These are phyloP conservation scores for Tilletia caries DNA, from an alignment of 1,284 basidiomycete species.

Conservation along the genomic window DNA sequence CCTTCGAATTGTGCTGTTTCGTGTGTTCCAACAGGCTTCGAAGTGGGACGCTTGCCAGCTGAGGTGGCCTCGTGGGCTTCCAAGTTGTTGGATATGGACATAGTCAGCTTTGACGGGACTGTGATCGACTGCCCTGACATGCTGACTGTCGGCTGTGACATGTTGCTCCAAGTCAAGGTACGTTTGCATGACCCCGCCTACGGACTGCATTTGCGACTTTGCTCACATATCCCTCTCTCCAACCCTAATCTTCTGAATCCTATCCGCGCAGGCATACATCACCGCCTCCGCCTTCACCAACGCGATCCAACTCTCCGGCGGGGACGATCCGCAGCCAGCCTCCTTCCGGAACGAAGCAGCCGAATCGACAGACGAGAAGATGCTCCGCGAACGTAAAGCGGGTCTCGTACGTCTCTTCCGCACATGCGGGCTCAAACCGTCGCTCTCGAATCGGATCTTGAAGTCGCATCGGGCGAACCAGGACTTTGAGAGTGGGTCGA, in stretches of 20 bases:
- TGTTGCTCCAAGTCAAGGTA: conserved; percentile 44
- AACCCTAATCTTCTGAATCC: neutral
- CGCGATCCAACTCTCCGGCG: neutral
- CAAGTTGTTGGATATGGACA: conserved; percentile 40
- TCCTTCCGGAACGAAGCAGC: conserved; percentile 66
- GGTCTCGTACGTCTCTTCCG: conserved; percentile 51
- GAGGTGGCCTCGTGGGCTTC: conserved; percentile 49
- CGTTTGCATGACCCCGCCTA: too few relatives aligned
- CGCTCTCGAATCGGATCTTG: conserved; percentile 35
- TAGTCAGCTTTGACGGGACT: conserved; percentile 42
- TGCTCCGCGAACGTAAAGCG: conserved; percentile 72
- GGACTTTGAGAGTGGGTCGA: conserved; percentile 32
- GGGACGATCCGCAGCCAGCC: neutral
- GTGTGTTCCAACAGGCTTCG: conserved; percentile 31
- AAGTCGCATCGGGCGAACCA: conserved; percentile 60
- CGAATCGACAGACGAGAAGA: conserved; percentile 71
- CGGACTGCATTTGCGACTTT: too few relatives aligned
- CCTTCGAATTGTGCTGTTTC: too few relatives aligned
- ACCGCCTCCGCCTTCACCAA: conserved; percentile 1
- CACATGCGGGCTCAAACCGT: conserved; percentile 40
- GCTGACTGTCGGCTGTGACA: conserved; percentile 45
- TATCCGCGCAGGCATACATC: conserved; percentile 20
- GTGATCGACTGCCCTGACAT: conserved; percentile 46
- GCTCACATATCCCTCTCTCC: too few relatives aligned
- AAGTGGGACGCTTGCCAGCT: conserved; percentile 44